Evolutionary conservation across 73 alveolate species (phyloP).

Genomic region (Paramecium tetraurelia): DNA sequence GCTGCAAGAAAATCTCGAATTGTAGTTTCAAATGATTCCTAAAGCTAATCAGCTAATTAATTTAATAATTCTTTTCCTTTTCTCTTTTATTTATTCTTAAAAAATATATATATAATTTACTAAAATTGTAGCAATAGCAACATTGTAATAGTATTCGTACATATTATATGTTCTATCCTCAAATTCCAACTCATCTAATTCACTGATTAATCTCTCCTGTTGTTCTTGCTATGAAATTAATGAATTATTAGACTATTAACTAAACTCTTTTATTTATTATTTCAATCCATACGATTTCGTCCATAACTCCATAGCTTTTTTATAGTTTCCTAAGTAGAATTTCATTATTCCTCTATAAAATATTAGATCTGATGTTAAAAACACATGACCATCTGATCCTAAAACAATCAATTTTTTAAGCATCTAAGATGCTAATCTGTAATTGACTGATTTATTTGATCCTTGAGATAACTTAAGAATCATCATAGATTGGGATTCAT

Average conservation of each 20-base stretch:
- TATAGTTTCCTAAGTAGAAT: conserved; percentile 43
- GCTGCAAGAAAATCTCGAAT: neutral
- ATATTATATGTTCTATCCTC: conserved; percentile 60
- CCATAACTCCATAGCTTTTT: conserved; percentile 36
- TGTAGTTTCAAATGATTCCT: neutral
- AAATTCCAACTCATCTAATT: conserved; percentile 58
- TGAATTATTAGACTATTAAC: neutral
- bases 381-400: conserved; percentile 48
- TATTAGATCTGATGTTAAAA: conserved; percentile 3
- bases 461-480: neutral
- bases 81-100: conserved; percentile 20
- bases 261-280: neutral
- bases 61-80: conserved; percentile 31
- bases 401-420: neutral
- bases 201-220: conserved; percentile 24
- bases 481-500: neutral
- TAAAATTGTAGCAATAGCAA: conserved; percentile 22
- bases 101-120: neutral
- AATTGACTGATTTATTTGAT: neutral
- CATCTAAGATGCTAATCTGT: conserved; percentile 17
- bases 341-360: conserved; percentile 57
- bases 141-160: conserved; percentile 59
- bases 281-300: conserved; percentile 45
- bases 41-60: neutral
- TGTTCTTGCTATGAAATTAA: neutral